A percentile compares a stretch with the other conserved stretches of the same genome.
Conservation (phyloP, 2,329 filamentous ascomycete species). For the Fusarium sp. region DNA sequence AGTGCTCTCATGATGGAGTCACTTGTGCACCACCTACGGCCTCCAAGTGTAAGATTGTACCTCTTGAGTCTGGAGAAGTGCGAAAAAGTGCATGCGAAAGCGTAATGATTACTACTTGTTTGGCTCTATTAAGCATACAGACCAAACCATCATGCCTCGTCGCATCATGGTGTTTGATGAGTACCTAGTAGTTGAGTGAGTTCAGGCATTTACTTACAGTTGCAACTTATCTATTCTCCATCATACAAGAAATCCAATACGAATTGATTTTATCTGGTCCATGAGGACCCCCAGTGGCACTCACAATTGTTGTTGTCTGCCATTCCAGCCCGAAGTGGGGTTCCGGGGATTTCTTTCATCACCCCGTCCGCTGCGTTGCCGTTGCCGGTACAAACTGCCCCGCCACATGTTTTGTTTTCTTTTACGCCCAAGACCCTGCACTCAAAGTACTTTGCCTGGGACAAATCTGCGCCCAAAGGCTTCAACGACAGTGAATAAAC, state of each 20-base stretch:
- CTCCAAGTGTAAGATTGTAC: background rate
- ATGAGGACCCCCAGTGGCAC: background rate
- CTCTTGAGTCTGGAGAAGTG: background rate
- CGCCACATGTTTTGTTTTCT: conserved; percentile 41
- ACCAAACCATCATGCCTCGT: background rate
- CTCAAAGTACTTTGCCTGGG: background rate
- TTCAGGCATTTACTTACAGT: background rate
- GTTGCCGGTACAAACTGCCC: conserved; percentile 36
- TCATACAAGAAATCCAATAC: background rate
- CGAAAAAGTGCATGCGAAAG: background rate
- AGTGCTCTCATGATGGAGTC: conserved; percentile 6
- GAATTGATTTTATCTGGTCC: background rate
- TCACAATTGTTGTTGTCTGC: background rate
- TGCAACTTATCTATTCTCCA: background rate
- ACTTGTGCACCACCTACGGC: background rate
- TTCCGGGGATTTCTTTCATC: conserved; percentile 22
- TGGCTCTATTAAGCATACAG: background rate
- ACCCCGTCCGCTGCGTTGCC: background rate
- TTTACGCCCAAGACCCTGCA: conserved; percentile 13
- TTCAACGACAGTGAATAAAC: background rate
- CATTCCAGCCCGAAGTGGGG: conserved; percentile 27
- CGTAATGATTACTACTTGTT: background rate
- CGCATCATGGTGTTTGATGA: background rate
- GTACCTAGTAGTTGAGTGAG: background rate
- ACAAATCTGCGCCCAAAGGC: background rate